These are phyloP conservation scores for Moniliella sp. DNA, from an alignment of 1,284 basidiomycete species.

Conservation along the genomic window DNA sequence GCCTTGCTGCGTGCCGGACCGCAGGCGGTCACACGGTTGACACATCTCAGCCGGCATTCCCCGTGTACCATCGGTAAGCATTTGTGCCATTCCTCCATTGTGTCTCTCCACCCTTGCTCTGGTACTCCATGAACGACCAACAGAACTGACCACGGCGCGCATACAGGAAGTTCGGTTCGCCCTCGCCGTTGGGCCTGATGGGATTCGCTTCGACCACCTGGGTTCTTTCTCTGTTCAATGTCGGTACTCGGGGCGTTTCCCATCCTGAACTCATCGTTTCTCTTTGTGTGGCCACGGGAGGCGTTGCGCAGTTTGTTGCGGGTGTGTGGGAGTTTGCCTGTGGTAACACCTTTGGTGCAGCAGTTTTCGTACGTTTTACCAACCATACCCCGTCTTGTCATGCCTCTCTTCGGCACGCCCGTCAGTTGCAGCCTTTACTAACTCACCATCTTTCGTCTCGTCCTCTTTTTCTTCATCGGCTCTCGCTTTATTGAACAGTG, in stretches of 20 bases:
- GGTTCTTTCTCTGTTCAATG: slow-evolving; percentile 37
- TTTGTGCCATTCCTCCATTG: no score
- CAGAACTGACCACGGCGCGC: no score
- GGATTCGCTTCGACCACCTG: slow-evolving; percentile 38
- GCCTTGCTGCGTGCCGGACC: no score
- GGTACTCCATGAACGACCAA: no score
- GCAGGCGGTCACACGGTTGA: slow-evolving; percentile 37
- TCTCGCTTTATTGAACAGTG: no score
- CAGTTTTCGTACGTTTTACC: no score
- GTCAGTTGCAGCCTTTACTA: no score
- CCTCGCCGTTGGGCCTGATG: slow-evolving; percentile 38
- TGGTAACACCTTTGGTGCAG: slow-evolving; percentile 19
- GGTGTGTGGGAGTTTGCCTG: slow-evolving; percentile 45
- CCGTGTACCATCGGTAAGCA: slow-evolving; percentile 18
- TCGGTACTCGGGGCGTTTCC: slow-evolving; percentile 19
- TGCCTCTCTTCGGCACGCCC: no score
- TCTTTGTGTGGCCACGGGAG: slow-evolving; percentile 40
- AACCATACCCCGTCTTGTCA: no score
- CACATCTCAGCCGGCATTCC: slow-evolving; percentile 33
- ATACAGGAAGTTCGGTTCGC: slow-evolving; percentile 40
- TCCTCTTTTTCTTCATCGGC: no score
- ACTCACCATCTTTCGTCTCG: no score
- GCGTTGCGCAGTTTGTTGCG: slow-evolving; percentile 48
- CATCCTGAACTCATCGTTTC: slow-evolving; percentile 15
- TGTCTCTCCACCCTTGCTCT: no score